Percentiles rank a stretch among this genome's conserved stretches.
Evolutionary conservation across 495 filamentous ascomycete genomes (phyloP).

Genomic region (Penicillium longicatenatum): DNA sequence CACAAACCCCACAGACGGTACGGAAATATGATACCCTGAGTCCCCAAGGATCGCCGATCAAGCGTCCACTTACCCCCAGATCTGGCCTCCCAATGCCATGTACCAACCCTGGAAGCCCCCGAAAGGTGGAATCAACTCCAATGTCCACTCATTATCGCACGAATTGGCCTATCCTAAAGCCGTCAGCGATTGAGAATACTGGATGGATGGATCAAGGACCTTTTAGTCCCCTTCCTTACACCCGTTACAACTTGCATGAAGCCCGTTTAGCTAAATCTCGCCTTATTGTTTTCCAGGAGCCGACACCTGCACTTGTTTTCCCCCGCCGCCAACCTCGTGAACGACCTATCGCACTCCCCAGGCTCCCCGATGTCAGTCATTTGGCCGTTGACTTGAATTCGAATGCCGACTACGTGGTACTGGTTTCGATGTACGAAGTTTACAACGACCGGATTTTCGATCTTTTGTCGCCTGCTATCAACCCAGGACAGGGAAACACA

Average conservation of each 20-base stretch:
- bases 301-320: conserved; percentile 47
- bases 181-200: conserved; percentile 15
- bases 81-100: conserved; percentile 29
- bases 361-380: conserved; percentile 72
- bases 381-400: conserved; percentile 67
- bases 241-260: conserved; percentile 20
- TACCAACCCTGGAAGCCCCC: conserved; percentile 28
- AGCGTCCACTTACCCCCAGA: conserved; percentile 26
- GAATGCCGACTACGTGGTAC: conserved; percentile 79
- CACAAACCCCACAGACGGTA: conserved; percentile 50
- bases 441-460: conserved; percentile 99
- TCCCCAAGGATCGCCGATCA: conserved; percentile 22
- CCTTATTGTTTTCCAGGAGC: conserved; percentile 51
- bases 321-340: conserved; percentile 61
- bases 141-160: conserved; percentile 10
- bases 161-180: conserved; percentile 9
- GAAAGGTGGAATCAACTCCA: conserved; percentile 8
- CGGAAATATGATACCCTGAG: conserved; percentile 34
- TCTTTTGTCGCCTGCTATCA: conserved; percentile 64
- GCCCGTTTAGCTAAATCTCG: conserved; percentile 38
- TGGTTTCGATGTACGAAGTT: conserved; percentile 98
- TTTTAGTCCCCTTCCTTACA: conserved; percentile 21
- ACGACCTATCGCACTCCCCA: conserved; percentile 65
- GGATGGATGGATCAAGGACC: conserved; percentile 18
- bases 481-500: conserved; percentile 38